Base-by-base conservation (phyloP, 2,329 filamentous ascomycete species). In the Endoconidiophora laricicola region DNA sequence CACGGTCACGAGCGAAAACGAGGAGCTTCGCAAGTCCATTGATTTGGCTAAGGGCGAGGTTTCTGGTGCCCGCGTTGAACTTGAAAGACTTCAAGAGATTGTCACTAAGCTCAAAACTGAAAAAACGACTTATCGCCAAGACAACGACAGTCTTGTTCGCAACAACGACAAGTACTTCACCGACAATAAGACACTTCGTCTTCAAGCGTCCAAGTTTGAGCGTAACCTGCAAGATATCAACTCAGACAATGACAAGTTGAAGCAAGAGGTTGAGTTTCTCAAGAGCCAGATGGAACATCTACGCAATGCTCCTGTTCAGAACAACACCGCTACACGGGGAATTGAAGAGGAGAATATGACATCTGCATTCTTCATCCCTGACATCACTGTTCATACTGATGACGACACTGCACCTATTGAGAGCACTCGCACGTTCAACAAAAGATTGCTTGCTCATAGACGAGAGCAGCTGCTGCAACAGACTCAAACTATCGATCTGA, bases 401-500 rank as follows among this genome's bases (percentile, higher is more conserved):
- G 63, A 67, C 52, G 60, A 58, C 50, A 63, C 60, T 3, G 59
- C 60, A 44, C 61, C 59, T 2, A 59, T 59, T 45, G 61, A 65
- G 6, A 66, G 67, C 51, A 63, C 66, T 49, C 60, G 58, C 52
- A 65, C 61, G 2, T 59, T 62, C 48, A 63, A 59, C 3, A 60
- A 59, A 47, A 59, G 63, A 3, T 46, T 60, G 53, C 56, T 58
- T 6, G 49, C 37, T 22, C 46, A 20, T 33, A 39, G 44, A n/a
- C 73, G 6, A 72, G 73, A 2, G 75, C 74, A 1, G 80, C 84
- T 18, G 73, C 72, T 1, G 83, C 86, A 50, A 83, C 84, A 16
- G 78, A 76, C 64, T 95, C 91, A 88, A 88, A 96, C 90, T 90
- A 96, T 47, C 90, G 79, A 61, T 87, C 94, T 2, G 87, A 78